Evolutionary conservation across 129 eudicot species (phyloP).

Genomic region (Arctium lappa): DNA sequence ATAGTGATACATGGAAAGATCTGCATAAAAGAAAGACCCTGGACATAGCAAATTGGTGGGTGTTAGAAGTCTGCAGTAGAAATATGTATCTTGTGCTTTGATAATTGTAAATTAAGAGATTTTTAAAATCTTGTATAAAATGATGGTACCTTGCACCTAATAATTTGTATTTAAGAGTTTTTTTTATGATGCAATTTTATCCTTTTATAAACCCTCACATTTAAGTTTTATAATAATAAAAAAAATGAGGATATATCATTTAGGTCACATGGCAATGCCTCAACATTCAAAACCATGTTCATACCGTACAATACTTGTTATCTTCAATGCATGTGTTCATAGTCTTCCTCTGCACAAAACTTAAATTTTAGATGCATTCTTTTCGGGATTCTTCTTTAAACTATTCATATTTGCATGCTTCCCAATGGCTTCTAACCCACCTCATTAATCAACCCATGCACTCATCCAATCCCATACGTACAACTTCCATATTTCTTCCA

Average conservation of each 20-base stretch:
- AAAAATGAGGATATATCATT: neutral
- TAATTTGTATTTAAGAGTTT: too few species aligned
- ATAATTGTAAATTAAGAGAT: too few species aligned
- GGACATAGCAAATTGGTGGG: too few species aligned
- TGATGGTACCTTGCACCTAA: too few species aligned
- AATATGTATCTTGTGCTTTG: too few species aligned
- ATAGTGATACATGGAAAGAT: too few species aligned
- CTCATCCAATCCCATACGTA: neutral
- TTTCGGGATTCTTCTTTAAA: constrained; percentile 38
- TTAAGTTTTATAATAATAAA: too few species aligned
- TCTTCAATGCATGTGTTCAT: constrained; percentile 24
- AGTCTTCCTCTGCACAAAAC: constrained; percentile 27
- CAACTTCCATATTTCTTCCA: neutral
- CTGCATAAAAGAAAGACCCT: too few species aligned
- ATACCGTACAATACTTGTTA: constrained; percentile 30
- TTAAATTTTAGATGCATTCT: constrained; percentile 35
- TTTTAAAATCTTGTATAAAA: too few species aligned
- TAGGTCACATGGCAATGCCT: constrained; percentile 23
- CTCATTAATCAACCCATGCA: neutral
- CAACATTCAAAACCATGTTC: constrained; percentile 31
- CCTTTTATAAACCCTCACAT: too few species aligned
- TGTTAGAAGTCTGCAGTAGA: too few species aligned
- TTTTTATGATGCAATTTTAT: too few species aligned
- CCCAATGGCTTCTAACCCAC: constrained; percentile 13
- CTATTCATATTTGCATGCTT: constrained; percentile 6